These are phyloP conservation scores for Monilinia polystroma DNA, from an alignment of 2,329 filamentous ascomycete species.

Conservation along the genomic window DNA sequence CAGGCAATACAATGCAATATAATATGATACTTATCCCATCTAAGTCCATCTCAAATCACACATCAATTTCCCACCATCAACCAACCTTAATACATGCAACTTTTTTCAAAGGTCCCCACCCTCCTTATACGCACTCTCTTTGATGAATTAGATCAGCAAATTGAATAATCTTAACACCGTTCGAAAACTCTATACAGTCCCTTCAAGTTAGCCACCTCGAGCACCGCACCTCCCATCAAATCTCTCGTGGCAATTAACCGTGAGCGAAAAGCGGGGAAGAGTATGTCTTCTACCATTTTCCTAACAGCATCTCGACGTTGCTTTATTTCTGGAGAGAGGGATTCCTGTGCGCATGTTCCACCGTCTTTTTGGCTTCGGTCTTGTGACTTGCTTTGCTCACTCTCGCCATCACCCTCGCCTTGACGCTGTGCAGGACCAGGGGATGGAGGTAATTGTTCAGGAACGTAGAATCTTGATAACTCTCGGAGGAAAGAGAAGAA, in stretches of 20 bases:
- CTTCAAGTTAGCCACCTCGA: conserved; percentile 90
- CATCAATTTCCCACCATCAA: neutral
- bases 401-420: conserved; percentile 28
- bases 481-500: conserved; percentile 85
- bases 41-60: neutral
- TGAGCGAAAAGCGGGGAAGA: conserved; percentile 87
- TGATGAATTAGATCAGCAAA: too few species aligned
- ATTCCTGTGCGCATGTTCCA: conserved; percentile 33
- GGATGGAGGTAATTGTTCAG: conserved; percentile 70
- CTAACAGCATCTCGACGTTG: conserved; percentile 66
- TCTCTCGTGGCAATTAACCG: conserved; percentile 78
- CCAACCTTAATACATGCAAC: neutral
- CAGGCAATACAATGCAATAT: neutral
- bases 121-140: neutral
- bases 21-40: neutral
- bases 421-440: conserved; percentile 43
- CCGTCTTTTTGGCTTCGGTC: neutral
- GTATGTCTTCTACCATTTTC: conserved; percentile 74
- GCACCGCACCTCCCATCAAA: conserved; percentile 69
- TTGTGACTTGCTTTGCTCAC: conserved; percentile 25
- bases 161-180: conserved; percentile 62
- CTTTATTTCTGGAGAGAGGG: conserved; percentile 48
- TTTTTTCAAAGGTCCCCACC: neutral
- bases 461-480: conserved; percentile 85
- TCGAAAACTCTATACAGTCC: conserved; percentile 94